Evolutionary conservation across 2,329 filamentous ascomycete species (phyloP).

Genomic region (Cladosporium sp.): DNA sequence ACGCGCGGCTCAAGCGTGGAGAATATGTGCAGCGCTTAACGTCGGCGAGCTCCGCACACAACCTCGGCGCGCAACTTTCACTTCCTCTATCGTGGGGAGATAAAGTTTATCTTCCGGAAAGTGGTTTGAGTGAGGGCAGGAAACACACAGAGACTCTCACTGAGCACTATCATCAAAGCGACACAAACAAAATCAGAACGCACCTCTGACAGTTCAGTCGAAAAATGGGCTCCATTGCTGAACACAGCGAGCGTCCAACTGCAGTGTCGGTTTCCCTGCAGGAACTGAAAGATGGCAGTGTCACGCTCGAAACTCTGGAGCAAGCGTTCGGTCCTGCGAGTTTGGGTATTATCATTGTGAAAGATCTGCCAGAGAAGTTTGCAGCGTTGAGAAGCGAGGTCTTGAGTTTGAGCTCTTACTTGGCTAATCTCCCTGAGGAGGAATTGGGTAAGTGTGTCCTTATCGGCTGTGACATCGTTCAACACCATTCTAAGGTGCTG

Average conservation of each 20-base stretch:
- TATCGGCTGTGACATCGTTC: background rate
- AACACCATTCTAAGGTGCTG: background rate
- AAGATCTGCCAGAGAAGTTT: conserved; percentile 72
- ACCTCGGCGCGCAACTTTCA: too few species aligned
- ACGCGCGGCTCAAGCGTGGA: too few species aligned
- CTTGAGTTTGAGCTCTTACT: conserved; percentile 82
- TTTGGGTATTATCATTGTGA: conserved; percentile 89
- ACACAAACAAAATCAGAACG: too few species aligned
- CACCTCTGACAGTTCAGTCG: too few species aligned
- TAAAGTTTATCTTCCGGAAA: too few species aligned
- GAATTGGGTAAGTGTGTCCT: conserved; percentile 58
- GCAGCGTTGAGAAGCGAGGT: conserved; percentile 65
- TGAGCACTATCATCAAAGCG: too few species aligned
- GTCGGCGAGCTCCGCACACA: too few species aligned
- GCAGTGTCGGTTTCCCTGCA: conserved; percentile 47
- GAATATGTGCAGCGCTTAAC: too few species aligned
- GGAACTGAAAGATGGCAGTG: conserved; percentile 41
- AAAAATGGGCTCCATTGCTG: conserved; percentile 5
- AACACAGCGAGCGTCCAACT: conserved; percentile 11
- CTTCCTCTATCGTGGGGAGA: too few species aligned
- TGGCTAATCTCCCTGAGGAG: conserved; percentile 70
- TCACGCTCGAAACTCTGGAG: conserved; percentile 65
- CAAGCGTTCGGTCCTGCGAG: conserved; percentile 86
- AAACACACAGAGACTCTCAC: too few species aligned
- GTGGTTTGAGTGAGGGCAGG: too few species aligned